Base-by-base conservation (phyloP, 208 protist genomes). In the Leishmania amazonensis region DNA sequence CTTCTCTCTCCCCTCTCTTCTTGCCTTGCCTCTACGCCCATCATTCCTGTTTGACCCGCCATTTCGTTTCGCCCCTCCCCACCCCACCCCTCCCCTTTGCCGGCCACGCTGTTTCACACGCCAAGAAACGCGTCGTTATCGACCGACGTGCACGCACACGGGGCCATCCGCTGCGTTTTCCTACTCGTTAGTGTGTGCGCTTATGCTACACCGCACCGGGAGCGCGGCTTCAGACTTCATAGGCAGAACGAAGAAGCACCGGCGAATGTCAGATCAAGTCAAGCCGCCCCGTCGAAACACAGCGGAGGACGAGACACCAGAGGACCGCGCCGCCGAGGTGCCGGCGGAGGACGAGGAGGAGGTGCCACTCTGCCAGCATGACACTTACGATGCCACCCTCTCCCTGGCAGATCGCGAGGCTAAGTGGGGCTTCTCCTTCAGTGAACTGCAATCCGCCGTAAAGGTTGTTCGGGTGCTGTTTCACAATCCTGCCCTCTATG, bases 371-470 rank as follows among this genome's bases (percentile, higher is more conserved):
- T 79, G 76, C 64, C 82, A 85, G 51, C 84, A 86, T 60, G 77
- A 82, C 40, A 71, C 79, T 75, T 89, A 89, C 79, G 85, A 91
- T 65, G 68, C 76, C 17, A 73, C 80, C 3, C 81, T 96, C 75
- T 79, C 90, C 13, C 83, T 95, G 53, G 80, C 71, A 11, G 93
- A 91, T 58, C 89, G 89, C 13, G 94, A 98, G 85, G 74, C 74
- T 1, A 89, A 89, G 40, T 98, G 95, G 94, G 93, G 95, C 70
- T 98, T 98, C 82, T 89, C 91, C 19, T 83, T 95, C n/a, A 79
- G 83, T 11, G 94, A 98, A 53, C 87, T 98, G 51, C 86, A 89
- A 45, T 73, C 83, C 2, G 90, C 91, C 19, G 90, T 90, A 31
- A 96, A 94, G 79, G 95, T 98, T 60, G 93, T 98, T 51, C 87